These are phyloP conservation scores for Malus hybrid DNA, from an alignment of 331 rosid species.

Conservation along the genomic window DNA sequence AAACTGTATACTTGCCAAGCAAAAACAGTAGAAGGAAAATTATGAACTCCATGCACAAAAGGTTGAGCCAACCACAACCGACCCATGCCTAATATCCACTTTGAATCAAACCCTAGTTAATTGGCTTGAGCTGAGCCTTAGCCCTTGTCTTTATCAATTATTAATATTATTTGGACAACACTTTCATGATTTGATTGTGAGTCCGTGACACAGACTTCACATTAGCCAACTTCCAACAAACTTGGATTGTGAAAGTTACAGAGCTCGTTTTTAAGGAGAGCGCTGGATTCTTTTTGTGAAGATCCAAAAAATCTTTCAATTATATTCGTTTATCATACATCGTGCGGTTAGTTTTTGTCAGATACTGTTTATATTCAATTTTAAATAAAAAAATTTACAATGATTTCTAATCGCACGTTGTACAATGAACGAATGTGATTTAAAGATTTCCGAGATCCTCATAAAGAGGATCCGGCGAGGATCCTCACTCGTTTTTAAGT, in stretches of 20 bases:
- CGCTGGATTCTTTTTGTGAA: no score
- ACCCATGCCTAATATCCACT: background rate
- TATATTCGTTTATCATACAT: no score
- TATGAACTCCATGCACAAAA: background rate
- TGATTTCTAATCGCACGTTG: no score
- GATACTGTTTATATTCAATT: no score
- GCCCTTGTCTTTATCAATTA: no score
- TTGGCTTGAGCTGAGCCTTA: no score
- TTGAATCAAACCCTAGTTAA: background rate
- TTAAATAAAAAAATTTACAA: no score
- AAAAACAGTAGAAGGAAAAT: background rate
- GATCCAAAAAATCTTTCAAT: rapidly evolving
- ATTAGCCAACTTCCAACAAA: background rate
- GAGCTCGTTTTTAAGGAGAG: background rate
- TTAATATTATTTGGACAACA: background rate
- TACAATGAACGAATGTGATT: no score
- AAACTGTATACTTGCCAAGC: background rate
- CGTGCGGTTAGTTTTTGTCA: rapidly evolving
- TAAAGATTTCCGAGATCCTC: no score
- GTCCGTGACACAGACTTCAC: background rate
- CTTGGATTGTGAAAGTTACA: background rate
- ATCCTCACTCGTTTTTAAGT: background rate
- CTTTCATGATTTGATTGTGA: background rate
- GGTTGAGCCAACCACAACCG: background rate
- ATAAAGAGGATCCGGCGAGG: no score